Evolutionary conservation across 2,329 filamentous ascomycete species (phyloP), one percentile per base, ranked within the genome.

Genomic region (Cladosporium cucumerinum): DNA sequence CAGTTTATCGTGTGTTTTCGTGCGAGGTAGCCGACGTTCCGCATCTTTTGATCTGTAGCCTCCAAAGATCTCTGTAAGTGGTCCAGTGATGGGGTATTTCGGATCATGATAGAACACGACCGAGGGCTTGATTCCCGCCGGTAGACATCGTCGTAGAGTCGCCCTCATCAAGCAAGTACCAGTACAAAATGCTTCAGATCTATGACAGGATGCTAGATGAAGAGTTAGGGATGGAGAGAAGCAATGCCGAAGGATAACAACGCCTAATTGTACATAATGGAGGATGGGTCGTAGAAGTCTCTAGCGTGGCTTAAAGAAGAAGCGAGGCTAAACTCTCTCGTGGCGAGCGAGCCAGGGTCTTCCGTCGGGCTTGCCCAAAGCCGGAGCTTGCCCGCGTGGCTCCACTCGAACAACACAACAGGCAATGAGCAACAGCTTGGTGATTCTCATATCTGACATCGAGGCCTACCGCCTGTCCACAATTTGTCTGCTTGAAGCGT

Each of bases 31-130:
- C 39, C 48, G 60, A 21, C 32, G 34, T 43, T 7, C 6, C 11
- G 60, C 30, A 5, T 21, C 3, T 7, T 25, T 23, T 21, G 21
- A 21, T 25, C n/a, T 25, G 6, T 54, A 62, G 23, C 60, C 60
- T 25, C 58, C 58, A 36, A 66, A 66, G 8, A 61, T 28, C 25
- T 63, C 30, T 21, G 32, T 21, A 8, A 66, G 59, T 12, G 36
- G 36, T 28, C 43, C 21, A 14, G 63, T 65, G 18, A 65, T 3
- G 4, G 63, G 63, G 16, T 60, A 36, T 3, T 36, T 32, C 18
- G 21, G 28, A n/a, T 61, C 59, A n/a, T 36, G 26, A 34, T 39
- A 43, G 46, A 52, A 23, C 10, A 28, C 30, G 21, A 25, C 23
- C 21, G 30, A 12, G 21, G 39, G 34, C 8, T 30, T 11, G 25